Percentiles rank a stretch among this genome's conserved stretches.
Evolutionary conservation across 805 yeast species (phyloP).

Genomic region (Scheffersomyces ergatensis): DNA sequence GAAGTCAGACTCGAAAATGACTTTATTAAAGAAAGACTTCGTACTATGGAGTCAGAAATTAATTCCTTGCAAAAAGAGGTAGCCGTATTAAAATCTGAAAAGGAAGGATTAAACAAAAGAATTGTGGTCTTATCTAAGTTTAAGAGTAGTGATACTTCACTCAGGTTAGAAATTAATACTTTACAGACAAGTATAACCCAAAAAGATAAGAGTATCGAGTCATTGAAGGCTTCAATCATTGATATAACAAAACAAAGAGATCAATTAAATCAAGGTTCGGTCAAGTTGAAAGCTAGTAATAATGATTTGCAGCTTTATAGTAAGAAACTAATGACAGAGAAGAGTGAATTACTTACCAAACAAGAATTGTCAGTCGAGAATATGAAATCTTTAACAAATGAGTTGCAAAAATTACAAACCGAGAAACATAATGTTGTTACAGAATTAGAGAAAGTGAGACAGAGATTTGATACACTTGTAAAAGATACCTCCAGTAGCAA

Average conservation of each 20-base stretch:
- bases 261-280: slow-evolving; percentile 33
- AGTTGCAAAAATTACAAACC: slow-evolving; percentile 38
- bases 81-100: slow-evolving; percentile 26
- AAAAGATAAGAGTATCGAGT: slow-evolving; percentile 42
- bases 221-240: slow-evolving; percentile 32
- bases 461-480: slow-evolving; percentile 30
- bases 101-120: slow-evolving; percentile 34
- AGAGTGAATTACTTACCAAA: slow-evolving; percentile 37
- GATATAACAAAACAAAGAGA: slow-evolving; percentile 38
- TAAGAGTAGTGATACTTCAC: slow-evolving; percentile 40
- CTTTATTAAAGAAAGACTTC: slow-evolving; percentile 16
- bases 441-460: slow-evolving; percentile 38
- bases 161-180: slow-evolving; percentile 49
- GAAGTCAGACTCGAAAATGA: slow-evolving; percentile 15
- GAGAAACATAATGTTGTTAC: slow-evolving; percentile 40
- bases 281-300: slow-evolving; percentile 37
- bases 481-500: slow-evolving; percentile 33
- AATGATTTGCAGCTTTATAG: slow-evolving; percentile 38
- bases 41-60: slow-evolving; percentile 13
- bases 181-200: slow-evolving; percentile 42
- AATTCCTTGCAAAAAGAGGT: slow-evolving; percentile 18
- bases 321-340: slow-evolving; percentile 33
- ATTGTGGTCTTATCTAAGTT: slow-evolving; percentile 25
- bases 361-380: slow-evolving; percentile 38
- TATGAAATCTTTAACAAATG: slow-evolving; percentile 28